Base-by-base conservation (phyloP, 2,329 filamentous ascomycete species). In the Fusarium mangiferae region DNA sequence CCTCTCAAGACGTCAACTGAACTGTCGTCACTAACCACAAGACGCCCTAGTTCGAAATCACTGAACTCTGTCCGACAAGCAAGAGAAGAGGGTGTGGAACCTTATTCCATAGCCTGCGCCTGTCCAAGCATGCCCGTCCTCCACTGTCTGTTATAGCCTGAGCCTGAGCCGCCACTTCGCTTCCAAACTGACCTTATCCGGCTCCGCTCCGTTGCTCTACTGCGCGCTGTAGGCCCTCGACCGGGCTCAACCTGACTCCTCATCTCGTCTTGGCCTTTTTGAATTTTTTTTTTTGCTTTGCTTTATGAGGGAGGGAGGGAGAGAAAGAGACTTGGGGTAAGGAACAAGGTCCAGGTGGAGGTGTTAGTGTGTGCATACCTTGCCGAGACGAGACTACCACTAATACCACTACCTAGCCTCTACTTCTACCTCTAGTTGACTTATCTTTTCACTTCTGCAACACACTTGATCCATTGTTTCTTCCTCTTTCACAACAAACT, bases 51-150 rank as follows among this genome's bases (percentile, higher is more conserved):
- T 51, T 60, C 61, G 45, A 54, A 59, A 51, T 35, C 35, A 44
- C 30, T 57, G 67, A 72, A 51, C 42, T 49, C 56, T 45, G 45
- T 51, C 57, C 26, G n/a, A 68, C 49, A 71, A 54, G 46, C 36
- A 58, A 66, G 66, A 75, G 72, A 46, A 58, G 57, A 45, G 73
- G 76, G 76, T 69, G 76, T 78, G 76, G 71, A 78, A 78, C 76
- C 76, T 78, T 76, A 75, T 70, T 70, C 44, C 59, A 59, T 72
- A 68, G 73, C 35, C 36, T 55, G 35, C 24, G 49, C 49, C 33
- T 38, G 51, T 38, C 51, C 24, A 54, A 54, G 35, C 51, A 54
- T 54, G 35, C 8, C 35, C 15, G 14, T 54, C 51, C 51, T 54
- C 35, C 51, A 54, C 51, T 54, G 51, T 17, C 14, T 17, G 35